Evolutionary conservation across 805 yeast genomes (phyloP).

Genomic region (Suhomyces sp.): DNA sequence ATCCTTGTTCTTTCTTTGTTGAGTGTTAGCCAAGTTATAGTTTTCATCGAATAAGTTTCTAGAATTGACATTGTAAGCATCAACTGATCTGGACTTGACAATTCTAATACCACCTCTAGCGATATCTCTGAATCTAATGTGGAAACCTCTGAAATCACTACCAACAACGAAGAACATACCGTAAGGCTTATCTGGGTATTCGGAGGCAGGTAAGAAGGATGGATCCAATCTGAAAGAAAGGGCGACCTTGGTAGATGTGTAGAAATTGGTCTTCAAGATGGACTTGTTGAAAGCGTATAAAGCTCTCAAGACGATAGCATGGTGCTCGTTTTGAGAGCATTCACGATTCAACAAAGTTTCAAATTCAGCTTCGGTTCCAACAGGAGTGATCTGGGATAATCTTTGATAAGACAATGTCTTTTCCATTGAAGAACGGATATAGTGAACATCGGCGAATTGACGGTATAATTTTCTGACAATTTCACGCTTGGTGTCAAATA

Average conservation of each 20-base stretch:
- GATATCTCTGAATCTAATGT: constrained; percentile 92
- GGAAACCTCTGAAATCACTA: constrained; percentile 96
- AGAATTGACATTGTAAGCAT: constrained; percentile 80
- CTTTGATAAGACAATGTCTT: constrained; percentile 86
- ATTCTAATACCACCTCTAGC: constrained; percentile 98
- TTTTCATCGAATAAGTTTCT: constrained; percentile 94
- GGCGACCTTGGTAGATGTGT: constrained; percentile 91
- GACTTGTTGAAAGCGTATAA: constrained; percentile 81
- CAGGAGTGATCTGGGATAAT: constrained; percentile 72
- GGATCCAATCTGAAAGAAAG: constrained; percentile 90
- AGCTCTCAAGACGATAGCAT: constrained; percentile 75
- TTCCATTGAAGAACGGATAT: constrained; percentile 67
- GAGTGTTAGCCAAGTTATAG: constrained; percentile 92
- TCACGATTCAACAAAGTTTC: constrained; percentile 62
- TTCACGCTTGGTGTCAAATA: constrained; percentile 66
- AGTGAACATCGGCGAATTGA: constrained; percentile 88
- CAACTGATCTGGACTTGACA: constrained; percentile 81
- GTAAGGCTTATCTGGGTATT: constrained; percentile 89
- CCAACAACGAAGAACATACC: constrained; percentile 97
- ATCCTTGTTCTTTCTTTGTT: constrained; percentile 95
- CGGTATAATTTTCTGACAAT: constrained; percentile 82
- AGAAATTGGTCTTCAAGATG: constrained; percentile 90
- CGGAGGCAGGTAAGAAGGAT: constrained; percentile 74
- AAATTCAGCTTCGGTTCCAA: constrained; percentile 73
- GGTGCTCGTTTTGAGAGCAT: constrained; percentile 79